Conservation (phyloP, 2,329 filamentous ascomycete species). For the Lizonia empirigonia region DNA sequence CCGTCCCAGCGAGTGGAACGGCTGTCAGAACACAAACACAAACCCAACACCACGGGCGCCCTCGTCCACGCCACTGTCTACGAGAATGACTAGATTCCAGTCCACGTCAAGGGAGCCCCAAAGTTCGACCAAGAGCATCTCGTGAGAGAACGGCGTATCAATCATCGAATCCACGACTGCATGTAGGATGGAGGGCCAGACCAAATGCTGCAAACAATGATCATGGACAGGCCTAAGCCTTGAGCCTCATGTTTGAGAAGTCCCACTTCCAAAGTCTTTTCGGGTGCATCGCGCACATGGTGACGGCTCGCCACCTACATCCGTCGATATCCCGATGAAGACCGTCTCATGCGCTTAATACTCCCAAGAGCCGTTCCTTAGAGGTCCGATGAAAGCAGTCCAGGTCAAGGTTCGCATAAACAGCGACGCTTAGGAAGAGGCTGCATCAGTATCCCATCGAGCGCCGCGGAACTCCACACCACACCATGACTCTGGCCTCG, state of each 20-base stretch:
- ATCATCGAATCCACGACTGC: not conserved
- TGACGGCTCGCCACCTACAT: not conserved
- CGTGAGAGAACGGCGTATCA: not conserved
- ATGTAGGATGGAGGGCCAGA: slow-evolving; percentile 7
- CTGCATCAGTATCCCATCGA: not conserved
- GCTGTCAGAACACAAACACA: slow-evolving; percentile 24
- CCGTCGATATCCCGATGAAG: not conserved
- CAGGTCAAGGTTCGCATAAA: slow-evolving; percentile 14
- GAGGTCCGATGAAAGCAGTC: slow-evolving; percentile 19
- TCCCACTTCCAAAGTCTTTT: slow-evolving; percentile 34
- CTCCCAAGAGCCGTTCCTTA: slow-evolving; percentile 20
- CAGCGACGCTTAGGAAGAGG: slow-evolving; percentile 27
- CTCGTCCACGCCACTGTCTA: slow-evolving; percentile 21
- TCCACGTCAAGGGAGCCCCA: slow-evolving; percentile 13
- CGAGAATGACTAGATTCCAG: slow-evolving; percentile 1
- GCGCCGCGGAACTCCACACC: not conserved
- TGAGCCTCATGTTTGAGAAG: slow-evolving; percentile 51
- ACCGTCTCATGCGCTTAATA: not conserved
- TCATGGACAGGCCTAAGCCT: slow-evolving; percentile 49
- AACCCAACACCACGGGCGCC: slow-evolving; percentile 25
- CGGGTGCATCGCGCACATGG: not conserved
- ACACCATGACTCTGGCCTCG: slow-evolving; percentile 22
- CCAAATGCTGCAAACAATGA: slow-evolving; percentile 22
- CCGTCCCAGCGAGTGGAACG: slow-evolving; percentile 35
- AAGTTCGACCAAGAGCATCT: slow-evolving; percentile 27